These are phyloP conservation scores for Vaccinium darrowii DNA, from an alignment of 148 eudicot genomes.

Conservation along the genomic window DNA sequence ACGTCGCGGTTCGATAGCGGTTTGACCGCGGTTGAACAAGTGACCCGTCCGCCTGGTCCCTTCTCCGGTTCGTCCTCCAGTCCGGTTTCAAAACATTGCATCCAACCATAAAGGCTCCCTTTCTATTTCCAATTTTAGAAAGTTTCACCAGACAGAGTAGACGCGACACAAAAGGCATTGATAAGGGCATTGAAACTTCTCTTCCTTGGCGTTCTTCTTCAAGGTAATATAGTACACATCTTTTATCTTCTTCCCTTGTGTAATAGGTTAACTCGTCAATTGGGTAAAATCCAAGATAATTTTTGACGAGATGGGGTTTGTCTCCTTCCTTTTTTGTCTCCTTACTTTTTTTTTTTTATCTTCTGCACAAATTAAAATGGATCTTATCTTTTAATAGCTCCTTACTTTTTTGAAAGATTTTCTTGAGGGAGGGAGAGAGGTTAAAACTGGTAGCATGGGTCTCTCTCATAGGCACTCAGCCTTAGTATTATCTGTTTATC, in stretches of 20 bases:
- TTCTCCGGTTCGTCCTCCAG: too few species aligned
- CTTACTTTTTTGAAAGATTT: not conserved
- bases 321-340: too few species aligned
- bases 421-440: not conserved
- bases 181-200: constrained; percentile 55
- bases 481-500: not conserved
- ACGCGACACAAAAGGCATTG: constrained; percentile 65
- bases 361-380: not conserved
- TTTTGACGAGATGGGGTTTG: not conserved
- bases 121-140: constrained; percentile 44
- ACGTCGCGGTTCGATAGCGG: too few species aligned
- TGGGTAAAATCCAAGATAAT: not conserved
- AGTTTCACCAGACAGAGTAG: constrained; percentile 45
- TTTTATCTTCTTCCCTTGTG: not conserved
- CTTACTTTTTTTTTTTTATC: too few species aligned
- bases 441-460: not conserved
- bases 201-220: constrained; percentile 77
- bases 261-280: not conserved
- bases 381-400: not conserved
- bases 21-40: too few species aligned
- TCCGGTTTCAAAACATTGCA: too few species aligned
- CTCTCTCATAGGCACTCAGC: not conserved
- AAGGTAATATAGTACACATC: constrained; percentile 43
- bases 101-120: not conserved
- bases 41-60: too few species aligned